Conservation (phyloP, 2,329 filamentous ascomycete genomes). For the Diaporthe eres region DNA sequence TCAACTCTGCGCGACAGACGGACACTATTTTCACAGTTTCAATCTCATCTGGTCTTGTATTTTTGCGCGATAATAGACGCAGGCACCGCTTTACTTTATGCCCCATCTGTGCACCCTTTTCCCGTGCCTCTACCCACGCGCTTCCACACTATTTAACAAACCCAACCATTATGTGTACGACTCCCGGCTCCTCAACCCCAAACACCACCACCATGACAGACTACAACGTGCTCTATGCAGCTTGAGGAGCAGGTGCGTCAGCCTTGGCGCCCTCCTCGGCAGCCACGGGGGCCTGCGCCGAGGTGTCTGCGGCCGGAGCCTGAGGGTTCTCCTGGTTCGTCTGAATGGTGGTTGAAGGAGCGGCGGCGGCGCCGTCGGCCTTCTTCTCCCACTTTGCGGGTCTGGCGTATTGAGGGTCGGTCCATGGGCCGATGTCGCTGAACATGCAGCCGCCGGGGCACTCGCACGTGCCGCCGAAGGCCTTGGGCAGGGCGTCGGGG, state of each 20-base stretch:
- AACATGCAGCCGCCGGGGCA: slow-evolving; percentile 87
- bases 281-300: slow-evolving; percentile 47
- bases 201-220: slow-evolving; percentile 7
- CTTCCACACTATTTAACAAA: slow-evolving; percentile 28
- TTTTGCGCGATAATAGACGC: slow-evolving; percentile 29
- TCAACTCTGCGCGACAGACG: neutral
- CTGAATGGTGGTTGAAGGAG: slow-evolving; percentile 45
- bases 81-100: slow-evolving; percentile 31
- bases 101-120: slow-evolving; percentile 14
- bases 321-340: slow-evolving; percentile 53
- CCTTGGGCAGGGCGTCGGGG: slow-evolving; percentile 88
- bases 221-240: slow-evolving; percentile 51
- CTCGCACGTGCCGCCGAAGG: slow-evolving; percentile 86
- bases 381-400: slow-evolving; percentile 75
- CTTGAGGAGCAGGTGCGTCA: slow-evolving; percentile 50
- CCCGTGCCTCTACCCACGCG: slow-evolving; percentile 29
- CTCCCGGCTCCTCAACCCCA: slow-evolving; percentile 12
- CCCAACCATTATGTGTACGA: slow-evolving; percentile 24
- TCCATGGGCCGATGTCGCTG: slow-evolving; percentile 94
- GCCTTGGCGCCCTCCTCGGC: slow-evolving; percentile 53
- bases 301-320: slow-evolving; percentile 47
- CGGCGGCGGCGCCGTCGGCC: slow-evolving; percentile 47
- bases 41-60: slow-evolving; percentile 11
- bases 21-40: neutral
- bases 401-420: slow-evolving; percentile 76